Conservation (phyloP, 2,329 filamentous ascomycete genomes). For the Paecilomyces formosus region DNA sequence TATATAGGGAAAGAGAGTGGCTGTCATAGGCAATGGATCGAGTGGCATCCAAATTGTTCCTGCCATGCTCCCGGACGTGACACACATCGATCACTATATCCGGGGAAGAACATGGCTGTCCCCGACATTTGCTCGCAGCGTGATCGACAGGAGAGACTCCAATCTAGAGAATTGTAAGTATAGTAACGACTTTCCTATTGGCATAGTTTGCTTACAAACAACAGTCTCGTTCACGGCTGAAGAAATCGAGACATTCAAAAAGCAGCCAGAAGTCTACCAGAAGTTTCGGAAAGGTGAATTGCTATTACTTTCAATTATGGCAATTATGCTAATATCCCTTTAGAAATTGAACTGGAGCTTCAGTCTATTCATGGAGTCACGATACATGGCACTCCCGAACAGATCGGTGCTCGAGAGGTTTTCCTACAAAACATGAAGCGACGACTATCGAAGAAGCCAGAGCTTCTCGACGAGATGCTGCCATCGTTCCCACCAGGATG, state of each 20-base stretch:
- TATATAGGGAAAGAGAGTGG: conserved; percentile 23
- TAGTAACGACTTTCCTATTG: not conserved
- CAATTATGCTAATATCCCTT: not conserved
- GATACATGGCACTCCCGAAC: conserved; percentile 19
- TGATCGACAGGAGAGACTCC: conserved; percentile 18
- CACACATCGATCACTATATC: conserved; percentile 29
- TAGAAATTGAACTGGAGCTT: conserved; percentile 24
- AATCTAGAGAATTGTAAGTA: conserved; percentile 21
- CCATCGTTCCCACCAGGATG: conserved; percentile 36
- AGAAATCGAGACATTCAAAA: conserved; percentile 25
- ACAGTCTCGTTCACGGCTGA: conserved; percentile 23
- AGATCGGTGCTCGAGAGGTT: conserved; percentile 13
- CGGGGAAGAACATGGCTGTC: conserved; percentile 24
- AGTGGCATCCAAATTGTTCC: conserved; percentile 37
- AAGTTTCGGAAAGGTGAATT: conserved; percentile 26
- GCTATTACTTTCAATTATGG: not conserved
- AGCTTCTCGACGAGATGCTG: conserved; percentile 27
- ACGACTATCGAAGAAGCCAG: conserved; percentile 25
- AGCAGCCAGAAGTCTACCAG: conserved; percentile 22
- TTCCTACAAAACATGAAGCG: conserved; percentile 27
- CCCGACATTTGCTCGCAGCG: conserved; percentile 19
- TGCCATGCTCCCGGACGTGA: conserved; percentile 30
- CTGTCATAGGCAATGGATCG: conserved; percentile 32
- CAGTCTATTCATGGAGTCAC: conserved; percentile 24
- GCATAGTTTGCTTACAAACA: not conserved